Percentiles rank a stretch among this genome's conserved stretches.
phyloP scores from a whole-genome alignment of 1,284 basidiomycete species.

The Sporisorium iseilematis-ciliati region DNA sequence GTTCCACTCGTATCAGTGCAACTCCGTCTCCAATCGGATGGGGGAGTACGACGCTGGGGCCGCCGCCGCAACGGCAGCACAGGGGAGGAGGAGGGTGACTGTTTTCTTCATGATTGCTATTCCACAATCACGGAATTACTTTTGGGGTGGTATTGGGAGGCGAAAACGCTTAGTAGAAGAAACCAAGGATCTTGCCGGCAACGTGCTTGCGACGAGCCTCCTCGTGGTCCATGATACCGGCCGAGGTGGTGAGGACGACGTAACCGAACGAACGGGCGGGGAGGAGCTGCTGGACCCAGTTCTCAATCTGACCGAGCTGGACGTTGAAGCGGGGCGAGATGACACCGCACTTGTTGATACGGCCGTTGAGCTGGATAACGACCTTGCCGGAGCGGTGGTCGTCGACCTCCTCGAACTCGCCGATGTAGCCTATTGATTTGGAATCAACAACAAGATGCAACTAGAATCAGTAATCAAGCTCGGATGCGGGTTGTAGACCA shows the following conservation, averaged over 20 bases:
- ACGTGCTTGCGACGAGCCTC: conserved; percentile 99
- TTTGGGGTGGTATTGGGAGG: conserved; percentile 8
- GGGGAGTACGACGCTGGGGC: conserved; percentile 47
- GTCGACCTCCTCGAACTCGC: conserved; percentile 99
- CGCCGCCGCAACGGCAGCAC: conserved; percentile 12
- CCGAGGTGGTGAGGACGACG: conserved; percentile 96
- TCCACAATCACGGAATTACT: conserved; percentile 21
- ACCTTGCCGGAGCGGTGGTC: conserved; percentile 99
- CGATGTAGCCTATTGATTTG: conserved; percentile 85
- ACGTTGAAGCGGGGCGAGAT: conserved; percentile 99
- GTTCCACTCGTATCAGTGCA: not conserved
- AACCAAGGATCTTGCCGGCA: conserved; percentile 79
- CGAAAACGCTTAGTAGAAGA: conserved; percentile 65
- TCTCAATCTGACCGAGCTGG: conserved; percentile 90
- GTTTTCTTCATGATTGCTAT: conserved; percentile 20
- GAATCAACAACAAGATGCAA: not conserved
- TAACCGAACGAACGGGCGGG: conserved; percentile 88
- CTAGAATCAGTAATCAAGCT: conserved; percentile 2
- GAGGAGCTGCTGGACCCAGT: conserved; percentile 74
- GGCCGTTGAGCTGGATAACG: conserved; percentile 97
- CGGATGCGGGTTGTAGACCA: not conserved
- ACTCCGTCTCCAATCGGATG: conserved; percentile 14
- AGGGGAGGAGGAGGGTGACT: not conserved
- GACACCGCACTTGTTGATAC: conserved; percentile 96
- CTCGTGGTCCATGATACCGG: conserved; percentile 99